Evolutionary conservation across 495 filamentous ascomycete species (phyloP).

Genomic region (Xylaria castorea): DNA sequence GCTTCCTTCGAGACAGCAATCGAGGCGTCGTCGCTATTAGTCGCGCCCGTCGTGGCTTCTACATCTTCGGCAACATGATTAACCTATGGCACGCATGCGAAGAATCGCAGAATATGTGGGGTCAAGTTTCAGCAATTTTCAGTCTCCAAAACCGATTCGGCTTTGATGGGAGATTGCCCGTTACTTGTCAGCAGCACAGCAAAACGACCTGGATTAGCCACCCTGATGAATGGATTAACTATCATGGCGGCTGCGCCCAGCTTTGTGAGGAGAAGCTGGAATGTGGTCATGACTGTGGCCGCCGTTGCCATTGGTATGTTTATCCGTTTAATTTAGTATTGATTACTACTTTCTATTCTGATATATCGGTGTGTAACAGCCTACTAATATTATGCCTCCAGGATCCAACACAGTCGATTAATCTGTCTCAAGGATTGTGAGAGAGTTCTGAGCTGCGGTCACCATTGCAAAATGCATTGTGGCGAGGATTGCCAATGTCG

Average conservation of each 20-base stretch:
- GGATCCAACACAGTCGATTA: constrained; percentile 63
- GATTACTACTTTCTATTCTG: constrained; percentile 19
- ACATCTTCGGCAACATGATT: constrained; percentile 81
- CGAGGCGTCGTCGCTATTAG: constrained; percentile 89
- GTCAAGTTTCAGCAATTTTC: constrained; percentile 44
- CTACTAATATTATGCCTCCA: constrained; percentile 51
- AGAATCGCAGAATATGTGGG: constrained; percentile 50
- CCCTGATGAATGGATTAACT: constrained; percentile 60
- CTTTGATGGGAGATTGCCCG: constrained; percentile 39
- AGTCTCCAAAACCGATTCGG: constrained; percentile 34
- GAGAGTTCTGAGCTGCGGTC: constrained; percentile 66
- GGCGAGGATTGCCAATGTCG: constrained; percentile 48
- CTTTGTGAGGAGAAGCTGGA: constrained; percentile 53
- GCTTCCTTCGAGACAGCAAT: constrained; percentile 77
- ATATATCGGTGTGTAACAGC: background rate
- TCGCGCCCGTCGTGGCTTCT: constrained; percentile 83
- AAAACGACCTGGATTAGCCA: constrained; percentile 46
- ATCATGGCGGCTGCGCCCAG: constrained; percentile 64
- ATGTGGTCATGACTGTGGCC: constrained; percentile 52
- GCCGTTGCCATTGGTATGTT: constrained; percentile 55
- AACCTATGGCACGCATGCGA: constrained; percentile 52
- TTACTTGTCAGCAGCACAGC: constrained; percentile 51
- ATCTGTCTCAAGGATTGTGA: constrained; percentile 71
- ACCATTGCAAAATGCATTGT: constrained; percentile 56
- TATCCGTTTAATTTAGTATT: background rate